Base-by-base conservation (phyloP, 768 basidiomycete genomes). In the Mycena haematopus region DNA sequence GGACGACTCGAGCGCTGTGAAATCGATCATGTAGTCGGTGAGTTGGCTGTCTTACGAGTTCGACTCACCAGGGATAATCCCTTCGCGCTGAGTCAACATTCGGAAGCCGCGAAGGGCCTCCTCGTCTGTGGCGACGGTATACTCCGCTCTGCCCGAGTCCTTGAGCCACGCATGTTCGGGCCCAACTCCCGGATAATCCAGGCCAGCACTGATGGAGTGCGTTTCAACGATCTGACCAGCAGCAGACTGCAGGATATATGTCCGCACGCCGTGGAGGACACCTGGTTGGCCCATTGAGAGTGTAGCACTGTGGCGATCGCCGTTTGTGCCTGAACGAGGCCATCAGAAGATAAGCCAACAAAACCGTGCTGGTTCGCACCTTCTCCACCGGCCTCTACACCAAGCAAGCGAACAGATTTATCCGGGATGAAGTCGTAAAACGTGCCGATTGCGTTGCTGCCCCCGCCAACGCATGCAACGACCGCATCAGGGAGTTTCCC, bases 161-260 rank as follows among this genome's bases (percentile, higher is more conserved):
- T 98, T 98, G 73, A 99, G 80, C 91, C 93, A 97, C 49, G 96
- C 91, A 72, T 99, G 97, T 76, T 99, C 97, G 10, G 97, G 97
- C 22, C 97, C 97, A 52, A 99, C 96, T 65, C 95, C 95, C 25
- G 95, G 95, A 77, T 98, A 98, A 76, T 98, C 95, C 46, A 97
- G 80, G 21, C 96, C 95, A 52, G 96, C 96, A 68, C 93, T 96
- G 76, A 99, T 90, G 5, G 96, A 97, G 77, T 99, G 95, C 10
- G 96, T 98, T 76, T 98, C 96, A 65, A 91, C 86, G 74, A 99
- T 96, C 77, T 99, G 97, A 44, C 97, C 97, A 14, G 86, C 86
- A 27, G 82, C 73, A 25, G 91, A 90, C 73, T 99, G 97, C 19
- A 99, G 83, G 66, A 99, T 86, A 76, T 99, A 99, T 4, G 97